phyloP scores from a whole-genome alignment of 208 protist genomes.

The Acanthamoeba lugdunensis region DNA sequence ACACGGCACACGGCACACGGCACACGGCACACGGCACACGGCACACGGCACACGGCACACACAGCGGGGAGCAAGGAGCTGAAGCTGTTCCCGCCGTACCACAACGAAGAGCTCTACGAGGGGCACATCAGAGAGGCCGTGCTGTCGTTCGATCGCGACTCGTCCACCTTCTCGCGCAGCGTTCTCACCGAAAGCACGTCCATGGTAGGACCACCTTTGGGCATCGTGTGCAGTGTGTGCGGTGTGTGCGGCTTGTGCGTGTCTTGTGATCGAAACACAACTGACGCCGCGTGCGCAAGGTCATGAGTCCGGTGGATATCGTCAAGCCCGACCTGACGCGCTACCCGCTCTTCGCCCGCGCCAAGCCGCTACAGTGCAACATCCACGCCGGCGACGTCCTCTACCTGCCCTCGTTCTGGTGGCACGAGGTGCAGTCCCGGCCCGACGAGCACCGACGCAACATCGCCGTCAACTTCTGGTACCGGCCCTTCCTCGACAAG shows the following conservation, averaged over 20 bases:
- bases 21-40: too few species aligned
- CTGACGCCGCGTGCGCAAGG: neutral
- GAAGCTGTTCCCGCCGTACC: constrained; percentile 23
- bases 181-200: constrained; percentile 25
- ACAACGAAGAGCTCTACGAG: constrained; percentile 59
- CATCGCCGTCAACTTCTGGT: constrained; percentile 63
- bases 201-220: neutral
- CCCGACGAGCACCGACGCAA: constrained; percentile 40
- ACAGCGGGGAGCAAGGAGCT: constrained; percentile 53
- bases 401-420: constrained; percentile 65
- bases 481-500: constrained; percentile 30
- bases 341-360: constrained; percentile 30
- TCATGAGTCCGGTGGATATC: constrained; percentile 60
- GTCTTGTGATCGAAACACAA: neutral
- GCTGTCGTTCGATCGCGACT: constrained; percentile 6
- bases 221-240: neutral
- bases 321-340: constrained; percentile 34
- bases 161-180: constrained; percentile 24
- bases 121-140: constrained; percentile 32
- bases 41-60: neutral
- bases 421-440: constrained; percentile 63
- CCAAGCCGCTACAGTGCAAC: neutral
- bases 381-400: constrained; percentile 65
- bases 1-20: too few species aligned
- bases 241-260: neutral